Base-by-base conservation (phyloP, 2,329 filamentous ascomycete species). In the Stemphylium vesicarium region DNA sequence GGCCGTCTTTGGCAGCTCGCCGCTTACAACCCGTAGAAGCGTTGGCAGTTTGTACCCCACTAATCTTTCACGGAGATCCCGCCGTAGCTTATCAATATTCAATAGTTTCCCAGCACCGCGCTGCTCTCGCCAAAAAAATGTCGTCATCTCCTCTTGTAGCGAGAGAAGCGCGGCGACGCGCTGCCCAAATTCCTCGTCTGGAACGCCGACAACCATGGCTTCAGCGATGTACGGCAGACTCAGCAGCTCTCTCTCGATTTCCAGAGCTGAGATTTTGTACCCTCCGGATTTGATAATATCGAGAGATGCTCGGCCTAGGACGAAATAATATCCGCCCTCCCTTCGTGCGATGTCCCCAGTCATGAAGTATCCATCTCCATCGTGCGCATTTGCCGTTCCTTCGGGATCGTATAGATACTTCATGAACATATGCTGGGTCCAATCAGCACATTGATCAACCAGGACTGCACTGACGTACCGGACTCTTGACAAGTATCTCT, bases 231-330 rank as follows among this genome's bases (percentile, higher is more conserved):
- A 78, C 1, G 78, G 74, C 47, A 84, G 61, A 0, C 76, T 75
- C 20, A 84, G 72, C 59, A 84, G 77, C 57, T 84, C 81, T 15
- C 82, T 75, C 65, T 84, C 82, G 26, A 84, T 80, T 44, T 84
- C 82, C 10, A 84, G 68, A 0, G 82, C 82, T 0, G 79, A 82
- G 32, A 84, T 80, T 68, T 84, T 84, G 60, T 84, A 84, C 0
- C 82, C 82, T 13, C 82, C 81, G 0, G 79, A 80, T 58, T 85
- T 84, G 65, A 85, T 83, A 29, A 85, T 76, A 57, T 84, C 82
- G 6, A 82, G 75, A 15, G 78, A 81, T 9, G 79, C 81, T 10
- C 82, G 77, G 8, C 82, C 82, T 48, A 83, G 74, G 48, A 85
- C 84, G 33, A 75, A 84, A 62, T 83, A 84, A 56, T 70, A 82